Base-by-base conservation (phyloP, 1,284 basidiomycete species). In the Marasmius fiardii region DNA sequence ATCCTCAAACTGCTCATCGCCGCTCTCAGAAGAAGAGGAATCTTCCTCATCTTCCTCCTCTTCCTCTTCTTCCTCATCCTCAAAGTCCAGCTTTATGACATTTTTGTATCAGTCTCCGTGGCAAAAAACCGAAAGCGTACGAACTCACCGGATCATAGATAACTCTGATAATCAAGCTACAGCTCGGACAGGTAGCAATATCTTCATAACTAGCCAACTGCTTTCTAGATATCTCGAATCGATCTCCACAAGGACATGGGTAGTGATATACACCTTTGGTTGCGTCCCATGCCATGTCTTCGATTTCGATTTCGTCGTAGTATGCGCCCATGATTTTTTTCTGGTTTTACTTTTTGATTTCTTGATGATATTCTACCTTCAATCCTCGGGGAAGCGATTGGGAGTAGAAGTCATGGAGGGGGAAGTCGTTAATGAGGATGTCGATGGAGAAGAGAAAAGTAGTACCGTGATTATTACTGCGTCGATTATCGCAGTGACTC, bases 181-280 rank as follows among this genome's bases (percentile, higher is more conserved):
- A 99, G 68, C 93, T 96, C 0, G 96, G 97, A 75, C 96, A 99
- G 53, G 86, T 94, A n/a, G 96, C 96, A 45, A 97, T 86, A 66
- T 99, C 97, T 66, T 98, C 96, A 48, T 88, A 98, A 60, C 94
- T 81, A 53, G 85, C 82, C 10, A 99, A 85, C 73, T 98, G 95
- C 64, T 77, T 75, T 61, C 88, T 84, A 18, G 93, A 89, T 64
- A 99, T 98, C 71, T 99, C 97, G 74, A 99, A 99, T 39, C 95
- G 87, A 75, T 99, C 97, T 23, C 96, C 96, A 68, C 97, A 99
- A 1, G 96, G 96, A 68, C 95, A 99, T 1, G 97, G 97, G 71
- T 96, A 98, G 75, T 98, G 95, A 65, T 86, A 97, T 6, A 95
- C 88, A 49, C 82, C 73, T 64, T 92, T 93, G 53, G 77, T 81